Evolutionary conservation across 2,329 filamentous ascomycete genomes (phyloP).

Genomic region (Botrytis squamosa): DNA sequence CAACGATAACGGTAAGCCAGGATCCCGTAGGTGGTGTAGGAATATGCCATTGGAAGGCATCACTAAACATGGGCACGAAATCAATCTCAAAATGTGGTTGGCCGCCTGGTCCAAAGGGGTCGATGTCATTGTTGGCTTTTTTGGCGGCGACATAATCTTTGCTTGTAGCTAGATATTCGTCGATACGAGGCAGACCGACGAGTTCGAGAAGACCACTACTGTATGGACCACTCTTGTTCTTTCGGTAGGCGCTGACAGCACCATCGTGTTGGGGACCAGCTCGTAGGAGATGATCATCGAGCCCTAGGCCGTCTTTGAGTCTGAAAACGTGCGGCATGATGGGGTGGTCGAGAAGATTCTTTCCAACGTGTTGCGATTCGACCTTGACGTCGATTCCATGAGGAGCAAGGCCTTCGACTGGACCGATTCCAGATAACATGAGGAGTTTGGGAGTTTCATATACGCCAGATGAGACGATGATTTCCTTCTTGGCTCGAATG

Average conservation of each 20-base stretch:
- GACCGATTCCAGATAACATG: slow-evolving; percentile 40
- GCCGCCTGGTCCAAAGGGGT: slow-evolving; percentile 55
- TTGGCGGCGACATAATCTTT: slow-evolving; percentile 48
- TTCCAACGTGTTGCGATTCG: slow-evolving; percentile 28
- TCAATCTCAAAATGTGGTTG: slow-evolving; percentile 63
- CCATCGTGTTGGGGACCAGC: slow-evolving; percentile 41
- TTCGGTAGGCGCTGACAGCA: slow-evolving; percentile 43
- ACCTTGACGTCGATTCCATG: slow-evolving; percentile 21
- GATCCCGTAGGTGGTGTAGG: slow-evolving; percentile 46
- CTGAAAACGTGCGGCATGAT: slow-evolving; percentile 43
- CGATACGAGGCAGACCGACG: slow-evolving; percentile 57
- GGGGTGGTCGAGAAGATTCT: slow-evolving; percentile 23
- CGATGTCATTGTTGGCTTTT: slow-evolving; percentile 43
- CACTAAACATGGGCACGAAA: slow-evolving; percentile 55
- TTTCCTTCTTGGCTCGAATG: slow-evolving; percentile 37
- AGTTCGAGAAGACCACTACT: slow-evolving; percentile 49
- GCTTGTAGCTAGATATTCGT: slow-evolving; percentile 51
- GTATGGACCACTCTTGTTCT: slow-evolving; percentile 44
- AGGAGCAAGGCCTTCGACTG: slow-evolving; percentile 25
- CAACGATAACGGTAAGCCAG: slow-evolving; percentile 47
- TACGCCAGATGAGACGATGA: slow-evolving; percentile 37
- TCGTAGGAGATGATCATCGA: slow-evolving; percentile 44
- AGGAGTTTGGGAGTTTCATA: slow-evolving; percentile 36
- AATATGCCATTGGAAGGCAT: slow-evolving; percentile 42
- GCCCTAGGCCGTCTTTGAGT: slow-evolving; percentile 44